phyloP scores from a whole-genome alignment of 495 filamentous ascomycete genomes.

The Mycothermus thermophilus region DNA sequence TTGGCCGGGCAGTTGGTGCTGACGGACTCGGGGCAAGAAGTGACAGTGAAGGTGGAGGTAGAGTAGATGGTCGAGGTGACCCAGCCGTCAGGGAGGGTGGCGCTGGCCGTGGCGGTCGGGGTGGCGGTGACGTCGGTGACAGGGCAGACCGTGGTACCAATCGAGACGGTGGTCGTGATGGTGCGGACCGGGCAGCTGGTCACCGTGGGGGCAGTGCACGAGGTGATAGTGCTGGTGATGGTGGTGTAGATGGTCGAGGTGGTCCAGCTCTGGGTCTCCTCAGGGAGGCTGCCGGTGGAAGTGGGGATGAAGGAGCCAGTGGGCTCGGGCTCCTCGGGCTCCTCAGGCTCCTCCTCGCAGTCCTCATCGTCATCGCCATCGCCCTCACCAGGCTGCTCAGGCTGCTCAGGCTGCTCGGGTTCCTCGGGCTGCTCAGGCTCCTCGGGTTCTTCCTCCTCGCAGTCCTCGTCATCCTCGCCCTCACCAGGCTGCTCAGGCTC shows the following conservation, averaged over 20 bases:
- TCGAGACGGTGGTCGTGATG: conserved; percentile 41
- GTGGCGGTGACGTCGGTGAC: conserved; percentile 26
- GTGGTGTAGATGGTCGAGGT: conserved; percentile 49
- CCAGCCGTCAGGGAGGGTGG: conserved; percentile 21
- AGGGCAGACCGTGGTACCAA: conserved; percentile 48
- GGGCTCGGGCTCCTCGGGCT: no score
- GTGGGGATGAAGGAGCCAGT: conserved; percentile 27
- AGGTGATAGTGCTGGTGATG: conserved; percentile 42
- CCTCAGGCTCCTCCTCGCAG: no score
- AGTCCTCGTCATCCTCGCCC: no score
- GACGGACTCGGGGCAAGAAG: neutral
- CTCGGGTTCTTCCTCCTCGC: no score
- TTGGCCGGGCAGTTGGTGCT: neutral
- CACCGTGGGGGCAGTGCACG: conserved; percentile 43
- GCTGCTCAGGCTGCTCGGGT: no score
- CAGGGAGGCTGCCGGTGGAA: conserved; percentile 23
- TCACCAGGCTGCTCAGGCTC: no score
- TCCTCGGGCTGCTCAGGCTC: no score
- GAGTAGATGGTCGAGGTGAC: conserved; percentile 20
- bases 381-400: no score
- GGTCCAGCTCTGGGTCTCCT: conserved; percentile 22
- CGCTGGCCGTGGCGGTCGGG: conserved; percentile 16
- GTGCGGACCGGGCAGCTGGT: conserved; percentile 45
- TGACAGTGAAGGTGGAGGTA: conserved; percentile 40
- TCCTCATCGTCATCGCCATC: no score